Evolutionary conservation across 805 yeast genomes (phyloP).

Genomic region (Sugiyamaella boreocaroliniensis): DNA sequence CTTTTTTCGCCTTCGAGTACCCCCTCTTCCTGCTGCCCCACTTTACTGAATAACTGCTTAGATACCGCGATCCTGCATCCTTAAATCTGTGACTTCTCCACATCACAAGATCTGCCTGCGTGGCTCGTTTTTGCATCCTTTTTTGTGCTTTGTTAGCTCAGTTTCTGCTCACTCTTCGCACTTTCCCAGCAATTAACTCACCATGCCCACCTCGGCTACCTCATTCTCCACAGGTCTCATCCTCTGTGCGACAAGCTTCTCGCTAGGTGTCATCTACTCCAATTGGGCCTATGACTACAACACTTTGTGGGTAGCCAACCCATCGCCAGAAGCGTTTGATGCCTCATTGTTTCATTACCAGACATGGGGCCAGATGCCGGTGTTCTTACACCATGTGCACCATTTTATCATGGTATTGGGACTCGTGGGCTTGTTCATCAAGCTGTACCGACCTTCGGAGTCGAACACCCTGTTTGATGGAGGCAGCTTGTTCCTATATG

Average conservation of each 20-base stretch:
- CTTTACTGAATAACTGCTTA: background rate
- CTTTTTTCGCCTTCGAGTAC: too few species aligned
- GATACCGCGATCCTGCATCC: background rate
- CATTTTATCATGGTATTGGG: constrained; percentile 61
- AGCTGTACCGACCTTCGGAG: constrained; percentile 80
- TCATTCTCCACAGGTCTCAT: constrained; percentile 30
- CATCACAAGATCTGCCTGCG: background rate
- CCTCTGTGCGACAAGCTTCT: constrained; percentile 53
- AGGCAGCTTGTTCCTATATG: constrained; percentile 67
- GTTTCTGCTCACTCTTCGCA: background rate
- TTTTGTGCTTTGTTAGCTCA: background rate
- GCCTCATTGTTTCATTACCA: constrained; percentile 67
- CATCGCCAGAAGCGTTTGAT: constrained; percentile 48
- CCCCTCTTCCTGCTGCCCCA: background rate
- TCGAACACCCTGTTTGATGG: constrained; percentile 87
- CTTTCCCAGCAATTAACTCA: background rate
- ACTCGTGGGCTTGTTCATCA: constrained; percentile 62
- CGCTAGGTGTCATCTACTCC: constrained; percentile 69
- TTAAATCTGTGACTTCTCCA: background rate
- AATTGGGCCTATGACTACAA: constrained; percentile 77
- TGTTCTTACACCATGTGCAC: constrained; percentile 50
- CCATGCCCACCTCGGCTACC: constrained; percentile 30
- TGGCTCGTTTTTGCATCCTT: background rate
- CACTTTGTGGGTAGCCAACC: constrained; percentile 58
- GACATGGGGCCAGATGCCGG: constrained; percentile 62